Conservation (phyloP, 2,329 filamentous ascomycete species). For the Taxawa tesnikishii region DNA sequence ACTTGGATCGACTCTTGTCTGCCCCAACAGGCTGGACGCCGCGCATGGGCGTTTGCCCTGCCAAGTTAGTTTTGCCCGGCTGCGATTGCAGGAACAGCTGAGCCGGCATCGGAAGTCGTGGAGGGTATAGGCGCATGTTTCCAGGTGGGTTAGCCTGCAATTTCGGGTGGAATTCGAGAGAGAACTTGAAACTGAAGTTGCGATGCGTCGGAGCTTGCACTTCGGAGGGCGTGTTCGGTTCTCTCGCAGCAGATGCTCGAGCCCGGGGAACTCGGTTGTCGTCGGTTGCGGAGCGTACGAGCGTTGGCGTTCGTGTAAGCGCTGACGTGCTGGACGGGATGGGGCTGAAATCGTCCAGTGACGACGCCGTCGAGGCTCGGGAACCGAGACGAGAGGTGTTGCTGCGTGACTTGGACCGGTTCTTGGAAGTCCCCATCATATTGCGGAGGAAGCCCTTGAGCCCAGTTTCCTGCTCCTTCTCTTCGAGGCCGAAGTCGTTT, state of each 20-base stretch:
- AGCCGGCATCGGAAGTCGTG: conserved; percentile 57
- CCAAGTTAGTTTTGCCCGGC: conserved; percentile 8
- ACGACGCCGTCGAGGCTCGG: conserved; percentile 1
- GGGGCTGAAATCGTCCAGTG: background rate
- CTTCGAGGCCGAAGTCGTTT: conserved; percentile 14
- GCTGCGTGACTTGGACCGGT: conserved; percentile 13
- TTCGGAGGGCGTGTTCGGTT: conserved; percentile 3
- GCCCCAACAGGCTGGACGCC: conserved; percentile 23
- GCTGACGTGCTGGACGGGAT: conserved; percentile 1
- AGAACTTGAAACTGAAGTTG: conserved; percentile 62
- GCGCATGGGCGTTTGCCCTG: conserved; percentile 6
- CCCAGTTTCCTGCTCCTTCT: conserved; percentile 14
- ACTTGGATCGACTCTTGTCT: conserved; percentile 34
- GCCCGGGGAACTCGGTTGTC: conserved; percentile 4
- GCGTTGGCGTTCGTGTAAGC: conserved; percentile 3
- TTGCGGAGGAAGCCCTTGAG: conserved; percentile 21
- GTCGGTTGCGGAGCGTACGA: conserved; percentile 9
- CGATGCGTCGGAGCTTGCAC: conserved; percentile 27
- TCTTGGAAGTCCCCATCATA: conserved; percentile 18
- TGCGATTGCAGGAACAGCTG: conserved; percentile 47
- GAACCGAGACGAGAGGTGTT: background rate
- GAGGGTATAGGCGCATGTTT: conserved; percentile 51
- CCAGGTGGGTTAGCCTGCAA: conserved; percentile 42
- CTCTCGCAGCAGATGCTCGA: conserved; percentile 3
- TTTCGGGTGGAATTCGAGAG: conserved; percentile 53